Conservation (phyloP, 345 rosid genomes). For the Laguncularia racemosa region DNA sequence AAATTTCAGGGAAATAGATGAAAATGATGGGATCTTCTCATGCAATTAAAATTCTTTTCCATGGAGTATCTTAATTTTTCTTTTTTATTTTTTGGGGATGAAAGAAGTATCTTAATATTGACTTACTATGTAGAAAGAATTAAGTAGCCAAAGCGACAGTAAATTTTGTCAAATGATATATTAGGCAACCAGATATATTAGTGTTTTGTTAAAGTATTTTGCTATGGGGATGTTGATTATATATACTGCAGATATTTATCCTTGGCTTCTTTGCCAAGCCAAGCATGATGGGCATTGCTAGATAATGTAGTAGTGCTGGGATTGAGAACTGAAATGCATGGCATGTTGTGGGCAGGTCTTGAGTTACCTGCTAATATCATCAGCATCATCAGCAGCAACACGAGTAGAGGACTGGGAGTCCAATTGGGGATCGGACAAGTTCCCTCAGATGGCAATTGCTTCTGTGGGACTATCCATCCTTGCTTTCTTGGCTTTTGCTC, state of each 20-base stretch:
- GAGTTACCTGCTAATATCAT: slow-evolving; percentile 76
- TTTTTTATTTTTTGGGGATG: too few relatives aligned
- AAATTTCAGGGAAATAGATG: too few relatives aligned
- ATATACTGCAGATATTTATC: background rate
- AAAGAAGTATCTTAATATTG: too few relatives aligned
- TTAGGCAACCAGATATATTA: too few relatives aligned
- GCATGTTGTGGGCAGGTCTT: slow-evolving; percentile 32
- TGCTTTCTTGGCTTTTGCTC: slow-evolving; percentile 62
- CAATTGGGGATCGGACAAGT: slow-evolving; percentile 78
- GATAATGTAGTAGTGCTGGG: background rate
- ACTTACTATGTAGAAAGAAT: too few relatives aligned
- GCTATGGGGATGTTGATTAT: background rate
- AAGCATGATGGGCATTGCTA: background rate
- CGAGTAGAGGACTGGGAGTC: slow-evolving; percentile 80
- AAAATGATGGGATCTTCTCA: too few relatives aligned
- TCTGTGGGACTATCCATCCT: slow-evolving; percentile 56
- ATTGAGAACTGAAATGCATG: background rate
- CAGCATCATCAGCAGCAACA: slow-evolving; percentile 77
- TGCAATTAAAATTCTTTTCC: too few relatives aligned
- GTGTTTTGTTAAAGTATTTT: too few relatives aligned
- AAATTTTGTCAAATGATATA: too few relatives aligned
- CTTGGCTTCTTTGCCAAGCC: background rate
- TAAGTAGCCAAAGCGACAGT: too few relatives aligned
- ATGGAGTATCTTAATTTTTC: too few relatives aligned
- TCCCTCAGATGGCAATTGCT: slow-evolving; percentile 73